These are phyloP conservation scores for Sideroxylon spinosum DNA, from an alignment of 179 eudicot species.

Conservation along the genomic window DNA sequence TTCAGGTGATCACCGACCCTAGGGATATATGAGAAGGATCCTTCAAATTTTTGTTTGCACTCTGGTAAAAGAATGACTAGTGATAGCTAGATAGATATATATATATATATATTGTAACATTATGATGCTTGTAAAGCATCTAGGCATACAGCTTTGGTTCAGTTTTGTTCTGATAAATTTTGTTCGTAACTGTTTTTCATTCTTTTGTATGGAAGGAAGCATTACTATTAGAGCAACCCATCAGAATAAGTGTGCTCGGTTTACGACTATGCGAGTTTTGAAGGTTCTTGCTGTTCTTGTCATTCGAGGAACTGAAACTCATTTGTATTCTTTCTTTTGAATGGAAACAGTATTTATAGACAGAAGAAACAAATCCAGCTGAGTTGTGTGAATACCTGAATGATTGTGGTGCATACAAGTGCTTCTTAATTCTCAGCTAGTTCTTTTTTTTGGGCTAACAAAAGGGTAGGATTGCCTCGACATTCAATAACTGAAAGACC, in stretches of 20 bases:
- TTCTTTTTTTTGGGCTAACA: no score
- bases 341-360: neutral
- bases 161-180: neutral
- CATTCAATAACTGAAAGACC: no score
- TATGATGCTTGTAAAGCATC: conserved; percentile 8
- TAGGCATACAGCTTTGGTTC: neutral
- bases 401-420: no score
- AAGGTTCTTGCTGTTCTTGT: conserved; percentile 9
- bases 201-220: neutral
- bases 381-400: no score
- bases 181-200: neutral
- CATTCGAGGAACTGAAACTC: neutral
- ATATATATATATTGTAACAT: conserved; percentile 10
- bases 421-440: no score
- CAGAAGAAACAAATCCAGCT: neutral
- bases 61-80: neutral
- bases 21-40: conserved; percentile 20
- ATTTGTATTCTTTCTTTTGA: neutral
- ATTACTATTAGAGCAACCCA: neutral
- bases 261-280: neutral
- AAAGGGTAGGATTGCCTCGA: no score
- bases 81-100: neutral
- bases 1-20: conserved; percentile 20
- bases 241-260: neutral
- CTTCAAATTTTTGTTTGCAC: neutral